Percentiles rank a stretch among this genome's conserved stretches.
Conservation (phyloP, 495 filamentous ascomycete species). For the Aspergillus sparsus region DNA sequence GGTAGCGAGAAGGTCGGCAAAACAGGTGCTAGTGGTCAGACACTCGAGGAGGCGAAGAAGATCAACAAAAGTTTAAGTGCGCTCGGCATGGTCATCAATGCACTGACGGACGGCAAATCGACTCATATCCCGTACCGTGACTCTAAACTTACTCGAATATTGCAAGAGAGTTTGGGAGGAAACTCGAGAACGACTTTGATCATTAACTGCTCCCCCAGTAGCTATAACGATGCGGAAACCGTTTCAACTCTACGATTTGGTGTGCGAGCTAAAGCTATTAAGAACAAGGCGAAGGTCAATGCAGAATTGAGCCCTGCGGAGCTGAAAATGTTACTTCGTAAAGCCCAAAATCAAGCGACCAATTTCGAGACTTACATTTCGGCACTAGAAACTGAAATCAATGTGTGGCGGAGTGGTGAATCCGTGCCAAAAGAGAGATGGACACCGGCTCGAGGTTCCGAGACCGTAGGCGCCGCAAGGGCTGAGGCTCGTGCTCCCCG, state of each 20-base stretch:
- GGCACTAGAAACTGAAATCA: constrained; percentile 82
- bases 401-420: constrained; percentile 84
- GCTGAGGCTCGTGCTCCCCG: constrained; percentile 60
- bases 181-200: constrained; percentile 97
- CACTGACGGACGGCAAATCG: constrained; percentile 97
- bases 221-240: constrained; percentile 97
- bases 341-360: constrained; percentile 85
- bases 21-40: constrained; percentile 96
- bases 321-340: constrained; percentile 86
- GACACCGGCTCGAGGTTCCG: constrained; percentile 61
- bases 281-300: constrained; percentile 99
- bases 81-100: constrained; percentile 98
- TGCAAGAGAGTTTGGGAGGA: constrained; percentile 95
- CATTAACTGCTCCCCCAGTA: constrained; percentile 97
- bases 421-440: constrained; percentile 84
- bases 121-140: constrained; percentile 95
- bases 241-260: constrained; percentile 92
- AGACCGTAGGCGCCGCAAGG: constrained; percentile 57
- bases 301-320: constrained; percentile 94
- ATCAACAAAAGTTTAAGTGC: constrained; percentile 99
- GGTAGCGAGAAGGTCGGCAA: constrained; percentile 99
- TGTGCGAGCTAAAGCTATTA: constrained; percentile 96
- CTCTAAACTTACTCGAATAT: constrained; percentile 94
- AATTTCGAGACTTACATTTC: constrained; percentile 84
- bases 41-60: constrained; percentile 97